These are phyloP conservation scores for Naganishia kalamii DNA, from an alignment of 768 basidiomycete species.

Conservation along the genomic window DNA sequence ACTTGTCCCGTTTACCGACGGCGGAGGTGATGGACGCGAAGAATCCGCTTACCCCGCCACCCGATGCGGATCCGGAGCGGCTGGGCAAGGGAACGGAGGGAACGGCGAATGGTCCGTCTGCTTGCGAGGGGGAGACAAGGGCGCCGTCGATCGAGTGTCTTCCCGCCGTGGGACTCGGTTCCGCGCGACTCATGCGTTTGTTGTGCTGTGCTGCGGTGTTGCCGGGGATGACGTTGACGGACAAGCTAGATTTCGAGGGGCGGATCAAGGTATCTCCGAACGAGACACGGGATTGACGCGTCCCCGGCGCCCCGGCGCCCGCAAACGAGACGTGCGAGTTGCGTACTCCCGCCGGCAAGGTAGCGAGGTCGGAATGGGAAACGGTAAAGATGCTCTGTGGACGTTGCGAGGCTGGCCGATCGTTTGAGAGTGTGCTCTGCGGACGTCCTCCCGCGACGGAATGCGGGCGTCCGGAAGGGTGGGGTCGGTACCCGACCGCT, in stretches of 20 bases:
- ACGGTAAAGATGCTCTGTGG: constrained; percentile 22
- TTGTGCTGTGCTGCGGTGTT: constrained; percentile 20
- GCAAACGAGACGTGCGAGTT: constrained; percentile 46
- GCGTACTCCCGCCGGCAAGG: constrained; percentile 29
- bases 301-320: constrained; percentile 24
- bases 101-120: constrained; percentile 35
- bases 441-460: not conserved
- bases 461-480: no score
- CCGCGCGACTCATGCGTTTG: not conserved
- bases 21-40: constrained; percentile 15
- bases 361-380: constrained; percentile 28
- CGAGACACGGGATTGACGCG: constrained; percentile 41
- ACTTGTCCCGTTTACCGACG: constrained; percentile 18
- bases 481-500: constrained; percentile 23
- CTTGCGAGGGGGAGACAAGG: constrained; percentile 40
- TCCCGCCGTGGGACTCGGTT: not conserved
- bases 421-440: not conserved
- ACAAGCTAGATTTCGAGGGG: constrained; percentile 28
- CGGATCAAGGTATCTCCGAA: constrained; percentile 42
- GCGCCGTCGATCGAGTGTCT: constrained; percentile 24
- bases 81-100: not conserved
- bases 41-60: constrained; percentile 10
- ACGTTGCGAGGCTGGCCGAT: constrained; percentile 21
- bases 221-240: constrained; percentile 22
- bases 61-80: not conserved